Percentiles rank a stretch among this genome's conserved stretches.
Evolutionary conservation across 805 yeast genomes (phyloP).

Genomic region (Ogataea corticis): DNA sequence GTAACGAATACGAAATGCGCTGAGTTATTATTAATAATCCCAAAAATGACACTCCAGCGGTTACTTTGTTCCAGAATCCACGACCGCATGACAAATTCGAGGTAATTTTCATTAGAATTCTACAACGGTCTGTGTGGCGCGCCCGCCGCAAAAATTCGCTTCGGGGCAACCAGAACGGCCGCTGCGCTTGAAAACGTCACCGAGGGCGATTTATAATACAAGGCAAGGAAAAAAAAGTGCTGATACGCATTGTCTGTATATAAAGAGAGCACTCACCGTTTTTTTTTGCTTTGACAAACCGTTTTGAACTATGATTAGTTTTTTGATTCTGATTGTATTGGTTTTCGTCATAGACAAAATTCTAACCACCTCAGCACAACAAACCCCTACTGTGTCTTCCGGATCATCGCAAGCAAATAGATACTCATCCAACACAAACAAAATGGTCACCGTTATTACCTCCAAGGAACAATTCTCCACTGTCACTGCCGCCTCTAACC

Average conservation of each 20-base stretch:
- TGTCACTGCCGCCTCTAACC: conserved; percentile 57
- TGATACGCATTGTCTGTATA: not conserved
- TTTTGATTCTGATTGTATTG: conserved; percentile 27
- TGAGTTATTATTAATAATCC: not conserved
- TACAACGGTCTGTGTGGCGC: too few relatives aligned
- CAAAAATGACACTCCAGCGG: not conserved
- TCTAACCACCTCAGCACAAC: conserved; percentile 17
- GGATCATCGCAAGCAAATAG: conserved; percentile 5
- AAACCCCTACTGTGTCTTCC: conserved; percentile 8
- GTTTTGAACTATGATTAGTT: conserved; percentile 25
- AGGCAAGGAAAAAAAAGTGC: conserved; percentile 4
- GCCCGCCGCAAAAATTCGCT: too few relatives aligned
- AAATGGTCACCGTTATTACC: conserved; percentile 55
- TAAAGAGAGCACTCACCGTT: conserved; percentile 2
- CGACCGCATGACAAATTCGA: conserved; percentile 3
- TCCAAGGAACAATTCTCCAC: conserved; percentile 60
- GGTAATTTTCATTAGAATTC: conserved; percentile 1
- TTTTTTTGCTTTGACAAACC: conserved; percentile 1
- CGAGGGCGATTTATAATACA: conserved; percentile 6
- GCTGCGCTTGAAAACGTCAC: not conserved
- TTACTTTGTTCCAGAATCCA: conserved; percentile 2
- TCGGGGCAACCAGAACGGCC: not conserved
- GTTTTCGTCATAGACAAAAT: conserved; percentile 29
- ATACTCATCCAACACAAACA: conserved; percentile 5
- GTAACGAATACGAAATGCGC: conserved; percentile 5